Conservation (phyloP, 345 rosid genomes). For the Populus euphratica region DNA sequence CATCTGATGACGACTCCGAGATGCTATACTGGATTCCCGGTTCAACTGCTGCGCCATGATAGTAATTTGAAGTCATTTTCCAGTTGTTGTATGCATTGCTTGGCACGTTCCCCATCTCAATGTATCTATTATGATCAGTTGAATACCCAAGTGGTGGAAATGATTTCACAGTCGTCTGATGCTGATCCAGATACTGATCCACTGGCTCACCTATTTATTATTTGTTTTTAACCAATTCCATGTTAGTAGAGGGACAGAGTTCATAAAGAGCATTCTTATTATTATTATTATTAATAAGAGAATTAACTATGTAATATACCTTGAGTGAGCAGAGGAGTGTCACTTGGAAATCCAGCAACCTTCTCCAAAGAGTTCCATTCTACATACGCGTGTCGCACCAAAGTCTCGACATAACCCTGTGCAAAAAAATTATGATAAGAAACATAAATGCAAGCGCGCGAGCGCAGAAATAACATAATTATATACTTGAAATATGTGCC, state of each 20-base stretch:
- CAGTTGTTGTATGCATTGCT: slow-evolving; percentile 22
- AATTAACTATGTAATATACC: slow-evolving; percentile 27
- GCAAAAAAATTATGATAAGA: neutral
- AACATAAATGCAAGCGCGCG: no score
- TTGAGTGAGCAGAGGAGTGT: slow-evolving; percentile 48
- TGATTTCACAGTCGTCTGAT: slow-evolving; percentile 18
- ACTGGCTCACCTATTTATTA: slow-evolving; percentile 10
- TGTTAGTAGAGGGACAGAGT: neutral
- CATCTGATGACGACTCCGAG: slow-evolving; percentile 41
- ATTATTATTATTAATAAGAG: neutral
- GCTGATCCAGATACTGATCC: neutral
- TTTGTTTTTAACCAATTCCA: neutral
- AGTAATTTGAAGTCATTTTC: slow-evolving; percentile 17
- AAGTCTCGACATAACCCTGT: slow-evolving; percentile 42
- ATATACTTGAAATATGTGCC: neutral
- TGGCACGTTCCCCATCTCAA: slow-evolving; percentile 22
- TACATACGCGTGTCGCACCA: slow-evolving; percentile 56
- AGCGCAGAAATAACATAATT: no score
- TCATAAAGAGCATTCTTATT: no score
- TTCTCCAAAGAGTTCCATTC: slow-evolving; percentile 53
- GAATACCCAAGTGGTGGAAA: slow-evolving; percentile 28
- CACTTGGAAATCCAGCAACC: slow-evolving; percentile 38
- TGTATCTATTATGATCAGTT: slow-evolving; percentile 6
- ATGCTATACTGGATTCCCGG: slow-evolving; percentile 23
- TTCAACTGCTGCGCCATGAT: slow-evolving; percentile 14